A percentile compares a stretch with the other conserved stretches of the same genome.
Conservation (phyloP, 768 basidiomycete species). For the Mycena alexandri region DNA sequence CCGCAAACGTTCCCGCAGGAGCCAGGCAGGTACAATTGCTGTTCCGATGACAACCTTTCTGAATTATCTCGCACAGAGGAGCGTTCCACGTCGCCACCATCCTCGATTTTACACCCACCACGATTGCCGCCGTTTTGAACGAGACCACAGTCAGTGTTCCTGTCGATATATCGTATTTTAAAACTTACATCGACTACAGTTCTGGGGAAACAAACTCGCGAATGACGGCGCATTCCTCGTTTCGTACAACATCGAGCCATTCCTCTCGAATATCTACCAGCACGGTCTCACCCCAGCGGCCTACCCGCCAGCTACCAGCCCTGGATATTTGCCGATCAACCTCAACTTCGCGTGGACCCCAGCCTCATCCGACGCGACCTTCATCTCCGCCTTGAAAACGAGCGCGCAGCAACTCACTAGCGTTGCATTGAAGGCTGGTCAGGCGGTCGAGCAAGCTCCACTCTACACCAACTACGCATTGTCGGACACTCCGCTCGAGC, state of each 20-base stretch:
- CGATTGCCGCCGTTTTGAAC: slow-evolving; percentile 58
- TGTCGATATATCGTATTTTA: not conserved
- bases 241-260: slow-evolving; percentile 66
- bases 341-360: slow-evolving; percentile 44
- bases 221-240: slow-evolving; percentile 50
- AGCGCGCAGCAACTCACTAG: slow-evolving; percentile 42
- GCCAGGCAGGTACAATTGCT: slow-evolving; percentile 36
- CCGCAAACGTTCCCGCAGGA: slow-evolving; percentile 48
- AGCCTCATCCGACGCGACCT: slow-evolving; percentile 34
- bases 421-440: slow-evolving; percentile 43
- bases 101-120: slow-evolving; percentile 46
- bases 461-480: slow-evolving; percentile 62
- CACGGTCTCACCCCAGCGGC: slow-evolving; percentile 56
- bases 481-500: slow-evolving; percentile 52
- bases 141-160: slow-evolving; percentile 53
- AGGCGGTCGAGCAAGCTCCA: slow-evolving; percentile 48
- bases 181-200: slow-evolving; percentile 43
- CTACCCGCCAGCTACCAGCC: slow-evolving; percentile 54
- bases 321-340: slow-evolving; percentile 45
- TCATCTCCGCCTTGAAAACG: slow-evolving; percentile 46
- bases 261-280: slow-evolving; percentile 57
- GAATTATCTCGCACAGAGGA: slow-evolving; percentile 39
- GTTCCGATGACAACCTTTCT: slow-evolving; percentile 37
- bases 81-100: slow-evolving; percentile 60
- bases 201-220: slow-evolving; percentile 55